Evolutionary conservation across 768 basidiomycete genomes (phyloP).

Genomic region (Russula olivacea): DNA sequence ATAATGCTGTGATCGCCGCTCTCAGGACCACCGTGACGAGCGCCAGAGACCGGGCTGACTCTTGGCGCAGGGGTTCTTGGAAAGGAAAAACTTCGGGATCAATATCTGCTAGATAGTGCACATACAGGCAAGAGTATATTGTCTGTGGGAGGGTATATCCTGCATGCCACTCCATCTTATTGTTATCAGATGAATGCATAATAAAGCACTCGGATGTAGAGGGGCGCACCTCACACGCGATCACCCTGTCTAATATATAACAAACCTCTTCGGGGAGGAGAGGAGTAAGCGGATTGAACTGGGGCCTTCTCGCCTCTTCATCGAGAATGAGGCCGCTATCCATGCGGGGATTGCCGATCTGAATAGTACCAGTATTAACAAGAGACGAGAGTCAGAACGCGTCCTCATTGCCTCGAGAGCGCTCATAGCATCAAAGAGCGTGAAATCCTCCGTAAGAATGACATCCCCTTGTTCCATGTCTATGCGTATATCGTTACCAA

Average conservation of each 20-base stretch:
- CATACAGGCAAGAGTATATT: conserved; percentile 71
- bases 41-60: conserved; percentile 49
- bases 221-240: conserved; percentile 67
- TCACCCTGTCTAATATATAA: conserved; percentile 76
- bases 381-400: conserved; percentile 22
- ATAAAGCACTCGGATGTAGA: not conserved
- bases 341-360: conserved; percentile 89
- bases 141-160: conserved; percentile 85
- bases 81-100: conserved; percentile 46
- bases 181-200: conserved; percentile 21
- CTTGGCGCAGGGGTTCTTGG: conserved; percentile 28
- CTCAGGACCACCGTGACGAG: conserved; percentile 66
- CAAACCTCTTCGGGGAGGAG: conserved; percentile 77
- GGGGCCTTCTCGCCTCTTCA: conserved; percentile 36
- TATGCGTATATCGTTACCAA: conserved; percentile 22
- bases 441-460: conserved; percentile 62
- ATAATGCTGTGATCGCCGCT: conserved; percentile 56
- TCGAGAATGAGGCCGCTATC: conserved; percentile 65
- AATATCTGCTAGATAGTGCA: conserved; percentile 57
- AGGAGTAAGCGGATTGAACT: conserved; percentile 58
- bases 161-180: conserved; percentile 81
- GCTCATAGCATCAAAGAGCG: conserved; percentile 88
- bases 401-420: conserved; percentile 65
- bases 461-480: conserved; percentile 62
- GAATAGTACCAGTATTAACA: conserved; percentile 18